Evolutionary conservation across 108 stramenopile genomes (phyloP), one percentile per base, ranked within the genome.

Genomic region (Nannochloropsis granulata): DNA sequence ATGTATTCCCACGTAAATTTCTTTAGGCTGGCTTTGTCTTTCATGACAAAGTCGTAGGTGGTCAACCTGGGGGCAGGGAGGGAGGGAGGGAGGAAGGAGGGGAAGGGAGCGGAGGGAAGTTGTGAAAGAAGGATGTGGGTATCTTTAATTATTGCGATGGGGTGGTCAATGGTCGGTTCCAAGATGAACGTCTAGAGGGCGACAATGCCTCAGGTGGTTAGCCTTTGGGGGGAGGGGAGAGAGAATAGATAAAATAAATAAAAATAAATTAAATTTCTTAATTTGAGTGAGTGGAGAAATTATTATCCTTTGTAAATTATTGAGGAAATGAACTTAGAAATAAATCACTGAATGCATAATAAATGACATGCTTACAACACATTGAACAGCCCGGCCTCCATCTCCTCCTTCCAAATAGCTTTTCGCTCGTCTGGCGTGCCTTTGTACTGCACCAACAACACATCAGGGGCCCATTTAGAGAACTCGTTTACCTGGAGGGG

Each of bases 391-490:
- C 86, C 86, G 44, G 86, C 82, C 82, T 83, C 86, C 86, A 83
- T 86, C 82, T 86, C 86, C 78, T 83, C 45, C 16, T 82, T 21
- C 82, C 83, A 82, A 12, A 86, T 79, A 43, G 82, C 86, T 82
- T 80, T 86, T 25, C 86, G 25, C 13, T 71, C 82, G 21, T 82
- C 79, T 8, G 86, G 86, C 13, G 82, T 83, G 26, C 82, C 86
- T 43, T 82, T 86, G 82, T 86, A 86, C 45, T 79, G 91, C n/a
- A 95, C 82, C 23, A 96, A 96, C 8, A 95, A 92, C 44, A 93
- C 88, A 44, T 81, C 85, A 5, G 98, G 98, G 3, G 96, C 87
- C 98, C 98, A 98, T 87, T 95, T 94, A 84, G 94, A 83, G 85
- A 99, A 94, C 91, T 99, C 98, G 45, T 83, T 83, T 2, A 89